Base-by-base conservation (phyloP, 805 yeast species). In the Candida dendrica region DNA sequence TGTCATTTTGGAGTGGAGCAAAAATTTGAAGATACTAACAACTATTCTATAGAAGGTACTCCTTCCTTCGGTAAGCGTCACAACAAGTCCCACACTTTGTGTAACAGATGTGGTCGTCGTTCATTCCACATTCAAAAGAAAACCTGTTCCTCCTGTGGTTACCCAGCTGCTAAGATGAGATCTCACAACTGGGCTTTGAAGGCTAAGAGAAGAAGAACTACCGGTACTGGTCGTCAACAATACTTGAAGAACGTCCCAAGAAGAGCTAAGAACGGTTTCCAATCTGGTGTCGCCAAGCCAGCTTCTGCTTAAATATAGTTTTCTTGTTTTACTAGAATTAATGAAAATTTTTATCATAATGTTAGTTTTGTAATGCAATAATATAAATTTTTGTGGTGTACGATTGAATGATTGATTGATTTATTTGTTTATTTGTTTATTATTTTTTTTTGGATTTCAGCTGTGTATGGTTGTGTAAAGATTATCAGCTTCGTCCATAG, bases 21-120 rank as follows among this genome's bases (percentile, higher is more conserved):
- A 27, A 24, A 11, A 10, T 27, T 27, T 27, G 30, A 27, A 27
- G n/a, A 27, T 27, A 27, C 70, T 63, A 66, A 62, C 65, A 51
- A 49, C 39, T 47, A 39, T 44, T 45, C 48, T 51, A 56, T 63
- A 79, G 95, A 91, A 89, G 98, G 98, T 87, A 91, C 98, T 75
- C 96, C 98, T 78, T 88, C 97, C 73, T 84, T 88, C 82, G 98
- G 98, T 83, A 91, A 91, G 81, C 89, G 93, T 76, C 97, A 93
- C 87, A 90, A 86, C 91, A 93, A 93, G 80, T 84, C 98, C 71
- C 98, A 93, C 88, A 84, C 95, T 71, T 79, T 90, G 75, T 93
- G 98, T 83, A 88, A 85, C 81, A 84, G 95, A 84, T 93, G 98
- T 81, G 98, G 98, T 68, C 77, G 80, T 69, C 95, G 98, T 80